Percentiles rank a stretch among this genome's conserved stretches.
Evolutionary conservation across 805 yeast species (phyloP).

Genomic region (Lachancea kluyveri): DNA sequence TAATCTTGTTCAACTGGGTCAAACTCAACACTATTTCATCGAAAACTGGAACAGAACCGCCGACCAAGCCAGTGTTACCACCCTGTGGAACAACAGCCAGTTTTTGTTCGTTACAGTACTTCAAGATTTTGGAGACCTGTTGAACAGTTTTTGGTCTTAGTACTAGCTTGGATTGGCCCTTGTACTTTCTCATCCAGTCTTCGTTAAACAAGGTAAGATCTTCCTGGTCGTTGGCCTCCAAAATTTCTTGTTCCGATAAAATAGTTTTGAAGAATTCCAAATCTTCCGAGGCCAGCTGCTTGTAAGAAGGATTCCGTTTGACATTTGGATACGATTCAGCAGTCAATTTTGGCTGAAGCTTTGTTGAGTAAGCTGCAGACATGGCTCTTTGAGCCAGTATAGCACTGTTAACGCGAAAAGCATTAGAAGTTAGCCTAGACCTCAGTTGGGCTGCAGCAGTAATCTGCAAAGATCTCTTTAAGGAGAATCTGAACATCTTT

Average conservation of each 20-base stretch:
- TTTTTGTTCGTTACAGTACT: constrained; percentile 69
- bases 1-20: constrained; percentile 63
- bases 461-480: constrained; percentile 35
- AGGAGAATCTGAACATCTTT: constrained; percentile 2
- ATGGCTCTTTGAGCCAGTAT: no score
- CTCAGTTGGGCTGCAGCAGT: constrained; percentile 33
- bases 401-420: no score
- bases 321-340: constrained; percentile 63
- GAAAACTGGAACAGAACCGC: constrained; percentile 88
- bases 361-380: constrained; percentile 15
- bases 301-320: constrained; percentile 44
- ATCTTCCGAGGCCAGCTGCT: constrained; percentile 49
- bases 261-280: constrained; percentile 54
- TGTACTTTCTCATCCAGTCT: constrained; percentile 92
- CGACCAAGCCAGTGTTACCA: constrained; percentile 94
- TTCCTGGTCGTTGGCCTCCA: constrained; percentile 45
- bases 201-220: constrained; percentile 72
- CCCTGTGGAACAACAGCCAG: constrained; percentile 94
- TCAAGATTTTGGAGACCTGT: constrained; percentile 69
- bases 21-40: constrained; percentile 81
- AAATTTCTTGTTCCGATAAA: constrained; percentile 42
- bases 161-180: constrained; percentile 78
- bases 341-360: constrained; percentile 40
- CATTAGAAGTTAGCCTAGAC: no score
- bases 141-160: constrained; percentile 77